phyloP scores from a whole-genome alignment of 2,329 filamentous ascomycete genomes.

The Trichoderma atrobrunneum region DNA sequence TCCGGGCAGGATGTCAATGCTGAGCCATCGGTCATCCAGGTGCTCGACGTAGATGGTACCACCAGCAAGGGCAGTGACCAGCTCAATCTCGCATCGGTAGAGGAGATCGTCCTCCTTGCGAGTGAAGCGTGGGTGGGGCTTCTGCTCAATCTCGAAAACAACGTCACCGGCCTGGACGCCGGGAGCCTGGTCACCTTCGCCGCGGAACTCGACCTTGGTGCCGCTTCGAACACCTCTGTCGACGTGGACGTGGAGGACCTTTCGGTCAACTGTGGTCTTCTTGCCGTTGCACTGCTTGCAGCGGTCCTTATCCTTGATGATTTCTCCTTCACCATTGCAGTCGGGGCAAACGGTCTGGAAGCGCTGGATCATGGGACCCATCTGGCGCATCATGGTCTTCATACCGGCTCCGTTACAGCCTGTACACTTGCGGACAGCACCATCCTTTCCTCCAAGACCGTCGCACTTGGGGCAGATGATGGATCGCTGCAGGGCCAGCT shows the following conservation, averaged over 20 bases:
- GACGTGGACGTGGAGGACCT: constrained; percentile 97
- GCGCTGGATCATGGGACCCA: constrained; percentile 99
- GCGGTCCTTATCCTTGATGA: constrained; percentile 92
- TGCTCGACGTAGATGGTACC: constrained; percentile 92
- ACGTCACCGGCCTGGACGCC: constrained; percentile 93
- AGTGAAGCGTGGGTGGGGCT: constrained; percentile 93
- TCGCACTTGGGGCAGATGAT: constrained; percentile 95
- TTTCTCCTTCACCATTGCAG: constrained; percentile 96
- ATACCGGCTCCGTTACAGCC: constrained; percentile 93
- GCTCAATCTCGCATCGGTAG: constrained; percentile 92
- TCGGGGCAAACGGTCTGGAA: constrained; percentile 99
- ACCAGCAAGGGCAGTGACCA: constrained; percentile 90
- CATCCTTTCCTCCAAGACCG: constrained; percentile 93
- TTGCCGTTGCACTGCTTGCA: constrained; percentile 97
- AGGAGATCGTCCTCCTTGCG: constrained; percentile 95
- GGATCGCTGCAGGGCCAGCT: constrained; percentile 94
- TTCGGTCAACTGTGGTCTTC: constrained; percentile 96
- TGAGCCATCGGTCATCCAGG: constrained; percentile 95
- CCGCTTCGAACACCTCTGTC: constrained; percentile 91
- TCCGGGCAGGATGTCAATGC: constrained; percentile 86
- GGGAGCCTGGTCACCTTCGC: constrained; percentile 93
- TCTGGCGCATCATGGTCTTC: constrained; percentile 99
- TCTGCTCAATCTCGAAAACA: constrained; percentile 98
- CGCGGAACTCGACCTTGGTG: constrained; percentile 94
- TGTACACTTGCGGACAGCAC: constrained; percentile 88